phyloP scores from a whole-genome alignment of 352 stramenopile genomes.

The Thalassiosira livingstoniorum region DNA sequence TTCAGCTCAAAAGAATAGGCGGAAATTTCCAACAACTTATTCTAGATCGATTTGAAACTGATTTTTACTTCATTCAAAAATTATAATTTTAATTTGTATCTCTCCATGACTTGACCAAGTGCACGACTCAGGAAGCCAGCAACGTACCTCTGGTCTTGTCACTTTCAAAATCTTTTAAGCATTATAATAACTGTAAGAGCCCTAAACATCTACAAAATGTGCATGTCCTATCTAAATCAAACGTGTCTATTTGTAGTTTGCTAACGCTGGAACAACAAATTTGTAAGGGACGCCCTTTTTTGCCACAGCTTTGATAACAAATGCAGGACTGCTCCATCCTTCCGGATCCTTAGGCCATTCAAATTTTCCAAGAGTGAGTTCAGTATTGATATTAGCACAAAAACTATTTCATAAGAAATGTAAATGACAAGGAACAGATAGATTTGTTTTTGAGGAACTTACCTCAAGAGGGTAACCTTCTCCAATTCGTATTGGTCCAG shows the following conservation, averaged over 20 bases:
- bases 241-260: conserved; percentile 2
- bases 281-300: conserved; percentile 81
- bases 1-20: too few species aligned
- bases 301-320: conserved; percentile 73
- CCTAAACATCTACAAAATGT: too few species aligned
- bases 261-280: conserved; percentile 73
- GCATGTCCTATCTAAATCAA: too few species aligned
- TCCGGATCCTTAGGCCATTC: conserved; percentile 60
- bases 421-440: conserved; percentile 29
- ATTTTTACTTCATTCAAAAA: too few species aligned
- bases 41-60: too few species aligned
- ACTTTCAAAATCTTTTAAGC: too few species aligned
- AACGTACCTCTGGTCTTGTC: too few species aligned
- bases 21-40: too few species aligned
- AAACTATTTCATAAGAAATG: conserved; percentile 17
- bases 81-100: too few species aligned
- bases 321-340: conserved; percentile 73
- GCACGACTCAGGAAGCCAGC: too few species aligned
- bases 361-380: not conserved
- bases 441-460: not conserved
- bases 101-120: too few species aligned
- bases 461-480: conserved; percentile 65
- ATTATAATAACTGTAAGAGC: too few species aligned
- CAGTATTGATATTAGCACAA: not conserved
- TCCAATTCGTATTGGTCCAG: conserved; percentile 72